phyloP scores from a whole-genome alignment of 129 eudicot species.

The Ambrosia trifida region DNA sequence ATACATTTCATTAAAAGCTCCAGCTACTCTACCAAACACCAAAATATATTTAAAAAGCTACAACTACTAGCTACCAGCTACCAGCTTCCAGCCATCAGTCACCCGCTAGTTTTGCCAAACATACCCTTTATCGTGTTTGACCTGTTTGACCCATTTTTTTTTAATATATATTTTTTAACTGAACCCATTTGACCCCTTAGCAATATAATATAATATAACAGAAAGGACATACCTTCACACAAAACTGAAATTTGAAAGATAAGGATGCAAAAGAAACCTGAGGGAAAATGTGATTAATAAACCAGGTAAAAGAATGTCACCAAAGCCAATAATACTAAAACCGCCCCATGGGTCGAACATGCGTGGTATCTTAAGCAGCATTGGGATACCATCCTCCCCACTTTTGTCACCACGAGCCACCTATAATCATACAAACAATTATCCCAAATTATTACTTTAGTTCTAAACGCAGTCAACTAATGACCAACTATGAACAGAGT shows the following conservation, averaged over 20 bases:
- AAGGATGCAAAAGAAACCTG: slow-evolving; percentile 41
- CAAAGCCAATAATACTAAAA: slow-evolving; percentile 84
- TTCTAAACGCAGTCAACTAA: not conserved
- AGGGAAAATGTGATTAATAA: slow-evolving; percentile 71
- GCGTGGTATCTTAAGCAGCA: slow-evolving; percentile 87
- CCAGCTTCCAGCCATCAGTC: too few species aligned
- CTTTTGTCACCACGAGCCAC: slow-evolving; percentile 93
- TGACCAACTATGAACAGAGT: slow-evolving; percentile 13
- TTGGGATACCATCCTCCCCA: slow-evolving; percentile 90
- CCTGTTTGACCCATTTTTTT: too few species aligned
- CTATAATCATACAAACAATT: slow-evolving; percentile 29
- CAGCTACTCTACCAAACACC: too few species aligned
- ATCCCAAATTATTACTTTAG: slow-evolving; percentile 1
- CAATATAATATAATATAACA: not conserved
- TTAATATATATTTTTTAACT: not conserved
- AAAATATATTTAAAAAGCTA: too few species aligned
- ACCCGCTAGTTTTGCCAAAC: too few species aligned
- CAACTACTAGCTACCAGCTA: too few species aligned
- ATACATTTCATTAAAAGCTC: too few species aligned
- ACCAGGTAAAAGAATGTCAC: slow-evolving; percentile 87
- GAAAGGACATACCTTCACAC: not conserved
- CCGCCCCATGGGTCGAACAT: slow-evolving; percentile 98
- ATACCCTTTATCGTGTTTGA: too few species aligned
- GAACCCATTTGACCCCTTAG: not conserved
- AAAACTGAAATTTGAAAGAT: not conserved